Percentiles rank a stretch among this genome's conserved stretches.
These are phyloP conservation scores for Podila epicladia DNA, from an alignment of 192 early-diverging fungal genomes.

Conservation along the genomic window DNA sequence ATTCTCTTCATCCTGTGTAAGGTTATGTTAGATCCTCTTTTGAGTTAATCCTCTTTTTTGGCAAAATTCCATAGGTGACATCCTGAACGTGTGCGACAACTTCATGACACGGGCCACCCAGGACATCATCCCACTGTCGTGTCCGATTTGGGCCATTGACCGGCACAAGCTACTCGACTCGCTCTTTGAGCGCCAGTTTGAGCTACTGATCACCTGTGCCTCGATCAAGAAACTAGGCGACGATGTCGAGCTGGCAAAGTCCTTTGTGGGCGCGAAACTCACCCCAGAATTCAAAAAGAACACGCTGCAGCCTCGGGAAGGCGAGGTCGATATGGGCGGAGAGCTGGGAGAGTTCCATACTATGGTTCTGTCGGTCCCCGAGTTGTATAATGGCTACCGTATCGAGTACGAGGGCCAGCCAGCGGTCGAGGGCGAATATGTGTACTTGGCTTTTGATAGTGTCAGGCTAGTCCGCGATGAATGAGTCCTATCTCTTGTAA, in stretches of 20 bases:
- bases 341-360: conserved; percentile 80
- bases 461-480: conserved; percentile 13
- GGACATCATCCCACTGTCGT: conserved; percentile 57
- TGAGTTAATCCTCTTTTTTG: neutral
- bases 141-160: conserved; percentile 67
- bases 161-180: conserved; percentile 55
- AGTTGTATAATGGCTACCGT: conserved; percentile 46
- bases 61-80: conserved; percentile 56
- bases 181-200: conserved; percentile 53
- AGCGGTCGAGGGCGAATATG: conserved; percentile 49
- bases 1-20: neutral
- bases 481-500: neutral
- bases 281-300: conserved; percentile 52
- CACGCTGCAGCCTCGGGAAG: conserved; percentile 39
- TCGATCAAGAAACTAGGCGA: conserved; percentile 50
- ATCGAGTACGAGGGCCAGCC: conserved; percentile 21
- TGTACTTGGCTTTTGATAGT: conserved; percentile 48
- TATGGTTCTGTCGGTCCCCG: conserved; percentile 70
- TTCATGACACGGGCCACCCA: conserved; percentile 68
- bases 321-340: conserved; percentile 65
- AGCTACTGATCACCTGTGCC: conserved; percentile 51
- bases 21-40: neutral
- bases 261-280: conserved; percentile 56
- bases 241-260: conserved; percentile 42
- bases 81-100: conserved; percentile 65